Conservation (phyloP, 1,284 basidiomycete species). For the Malassezia globosa region DNA sequence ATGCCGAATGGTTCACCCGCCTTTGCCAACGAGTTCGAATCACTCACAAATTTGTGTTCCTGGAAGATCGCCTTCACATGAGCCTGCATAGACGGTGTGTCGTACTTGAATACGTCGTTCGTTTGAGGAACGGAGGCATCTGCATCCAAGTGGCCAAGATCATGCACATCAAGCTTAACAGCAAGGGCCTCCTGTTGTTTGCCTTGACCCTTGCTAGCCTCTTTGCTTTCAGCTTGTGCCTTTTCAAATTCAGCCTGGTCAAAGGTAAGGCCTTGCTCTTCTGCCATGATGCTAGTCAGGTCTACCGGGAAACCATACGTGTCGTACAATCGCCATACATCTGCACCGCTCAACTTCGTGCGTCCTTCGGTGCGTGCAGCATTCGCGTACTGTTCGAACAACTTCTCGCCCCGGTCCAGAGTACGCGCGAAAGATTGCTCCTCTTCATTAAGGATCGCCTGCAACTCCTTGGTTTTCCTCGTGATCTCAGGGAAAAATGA, state of each 20-base stretch:
- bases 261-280: constrained; percentile 74
- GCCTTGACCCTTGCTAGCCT: constrained; percentile 75
- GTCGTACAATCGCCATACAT: constrained; percentile 95
- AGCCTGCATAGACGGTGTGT: constrained; percentile 59
- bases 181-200: constrained; percentile 54
- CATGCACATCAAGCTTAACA: constrained; percentile 91
- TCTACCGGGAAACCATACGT: constrained; percentile 98
- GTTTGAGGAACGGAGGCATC: constrained; percentile 74
- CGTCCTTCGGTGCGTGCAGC: constrained; percentile 59
- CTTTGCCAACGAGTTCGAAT: constrained; percentile 46
- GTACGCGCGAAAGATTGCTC: constrained; percentile 94
- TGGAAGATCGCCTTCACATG: constrained; percentile 77
- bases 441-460: constrained; percentile 93
- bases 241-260: constrained; percentile 81
- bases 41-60: constrained; percentile 59
- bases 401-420: constrained; percentile 86
- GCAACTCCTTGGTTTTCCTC: constrained; percentile 70
- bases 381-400: constrained; percentile 81
- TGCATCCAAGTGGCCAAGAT: constrained; percentile 75
- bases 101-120: constrained; percentile 79
- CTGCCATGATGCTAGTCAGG: constrained; percentile 91
- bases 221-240: constrained; percentile 76
- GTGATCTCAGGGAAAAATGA: constrained; percentile 85
- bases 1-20: constrained; percentile 63
- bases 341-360: constrained; percentile 69